A percentile compares a stretch with the other conserved stretches of the same genome.
These are phyloP conservation scores for Alternaria metachromatica DNA, from an alignment of 2,329 filamentous ascomycete species.

Conservation along the genomic window DNA sequence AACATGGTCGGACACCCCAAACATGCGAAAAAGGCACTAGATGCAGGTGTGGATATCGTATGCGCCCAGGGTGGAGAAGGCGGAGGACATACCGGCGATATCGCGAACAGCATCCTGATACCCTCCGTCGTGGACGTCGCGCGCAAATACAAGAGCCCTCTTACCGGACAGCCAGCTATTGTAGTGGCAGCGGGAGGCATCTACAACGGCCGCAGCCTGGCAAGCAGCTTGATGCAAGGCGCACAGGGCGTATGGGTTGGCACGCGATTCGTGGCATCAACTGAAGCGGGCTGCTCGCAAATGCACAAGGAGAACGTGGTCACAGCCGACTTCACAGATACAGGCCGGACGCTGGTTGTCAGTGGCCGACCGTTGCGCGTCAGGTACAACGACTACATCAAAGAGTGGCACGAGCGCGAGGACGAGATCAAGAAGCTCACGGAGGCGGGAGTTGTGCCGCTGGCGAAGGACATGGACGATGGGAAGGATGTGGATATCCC, in stretches of 20 bases:
- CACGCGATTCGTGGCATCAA: slow-evolving; percentile 84
- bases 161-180: slow-evolving; percentile 74
- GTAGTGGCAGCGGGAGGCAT: slow-evolving; percentile 92
- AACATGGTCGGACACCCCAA: slow-evolving; percentile 97
- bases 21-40: slow-evolving; percentile 87
- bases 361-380: slow-evolving; percentile 82
- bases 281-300: slow-evolving; percentile 80
- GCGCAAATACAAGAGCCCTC: slow-evolving; percentile 69
- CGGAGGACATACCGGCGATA: slow-evolving; percentile 89
- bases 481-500: slow-evolving; percentile 84
- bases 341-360: slow-evolving; percentile 80
- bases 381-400: slow-evolving; percentile 82
- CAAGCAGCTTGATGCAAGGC: slow-evolving; percentile 84
- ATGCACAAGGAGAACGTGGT: slow-evolving; percentile 87
- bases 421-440: slow-evolving; percentile 78
- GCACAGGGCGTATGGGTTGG: slow-evolving; percentile 93
- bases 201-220: slow-evolving; percentile 79
- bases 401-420: slow-evolving; percentile 78
- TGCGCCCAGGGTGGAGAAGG: slow-evolving; percentile 94
- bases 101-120: slow-evolving; percentile 84
- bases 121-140: slow-evolving; percentile 88
- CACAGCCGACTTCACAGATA: slow-evolving; percentile 78
- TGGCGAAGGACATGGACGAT: slow-evolving; percentile 82
- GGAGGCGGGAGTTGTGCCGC: slow-evolving; percentile 76
- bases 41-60: slow-evolving; percentile 86